Base-by-base conservation (phyloP, 2,329 filamentous ascomycete species). In the Nothophaeocryptopus gaeumannii region DNA sequence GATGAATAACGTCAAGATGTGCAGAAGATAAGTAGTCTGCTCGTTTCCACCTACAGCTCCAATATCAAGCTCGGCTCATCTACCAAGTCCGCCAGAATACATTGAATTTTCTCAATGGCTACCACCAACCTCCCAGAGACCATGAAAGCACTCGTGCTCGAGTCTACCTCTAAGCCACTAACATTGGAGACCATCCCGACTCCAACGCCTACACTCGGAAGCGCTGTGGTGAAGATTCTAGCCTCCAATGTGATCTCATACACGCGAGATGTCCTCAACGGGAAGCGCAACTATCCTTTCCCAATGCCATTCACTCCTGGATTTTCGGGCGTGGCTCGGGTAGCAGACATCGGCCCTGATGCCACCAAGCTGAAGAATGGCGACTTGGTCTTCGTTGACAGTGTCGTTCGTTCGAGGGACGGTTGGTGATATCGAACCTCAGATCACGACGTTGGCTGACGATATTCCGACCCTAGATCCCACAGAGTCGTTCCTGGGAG, bases 181-280 rank as follows among this genome's bases (percentile, higher is more conserved):
- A 51, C 20, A 3, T 35, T 60, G 14, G 46, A 61, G 20, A 51
- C 26, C n/a, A 36, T 59, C 1, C 42, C 50, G 14, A 40, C 37
- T 14, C 44, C 50, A 5, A 43, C 36, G 32, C 39, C 38, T 14
- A 50, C 38, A 34, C 26, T 30, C 66, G 74, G 74, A n/a, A 70
- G 61, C 32, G 47, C 42, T 7, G 51, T 76, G 9, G 60, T 77
- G 38, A 65, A 63, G 2, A 61, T 77, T 38, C 54, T 70, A 8
- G 63, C 63, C 1, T 63, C 71, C 2, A 56, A 55, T 2, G 60
- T 76, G 2, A 48, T 75, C 7, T 67, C 72, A 5, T 77, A 77
- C 59, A 55, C 62, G 12, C 54, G 63, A 29, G 69, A 71, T 2
- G 60, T 77, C 44, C 71, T 72, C 61, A 63, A 64, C 38, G 72